Conservation (phyloP, 2,329 filamentous ascomycete species). For the Waltergamsia citrina region DNA sequence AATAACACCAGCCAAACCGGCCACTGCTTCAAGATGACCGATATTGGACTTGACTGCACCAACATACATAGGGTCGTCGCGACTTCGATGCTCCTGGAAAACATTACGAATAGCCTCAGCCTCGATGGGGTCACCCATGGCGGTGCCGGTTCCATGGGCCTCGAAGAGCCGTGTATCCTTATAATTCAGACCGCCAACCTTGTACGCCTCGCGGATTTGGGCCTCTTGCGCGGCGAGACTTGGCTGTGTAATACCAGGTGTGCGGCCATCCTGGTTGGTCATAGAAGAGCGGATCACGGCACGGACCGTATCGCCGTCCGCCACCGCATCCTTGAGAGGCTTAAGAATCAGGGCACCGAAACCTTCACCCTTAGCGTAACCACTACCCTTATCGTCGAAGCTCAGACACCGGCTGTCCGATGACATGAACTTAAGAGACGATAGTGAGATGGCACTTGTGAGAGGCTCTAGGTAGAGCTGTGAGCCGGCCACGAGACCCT, state of each 20-base stretch:
- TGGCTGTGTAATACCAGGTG: constrained; percentile 43
- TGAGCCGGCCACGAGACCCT: too few relatives aligned
- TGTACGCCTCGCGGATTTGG: constrained; percentile 27
- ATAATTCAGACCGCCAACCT: constrained; percentile 14
- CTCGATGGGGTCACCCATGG: constrained; percentile 46
- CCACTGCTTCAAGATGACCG: constrained; percentile 41
- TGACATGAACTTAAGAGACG: too few relatives aligned
- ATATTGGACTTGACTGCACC: constrained; percentile 18
- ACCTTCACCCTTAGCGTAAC: constrained; percentile 54
- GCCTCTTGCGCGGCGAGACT: constrained; percentile 35
- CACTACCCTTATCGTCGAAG: too few relatives aligned
- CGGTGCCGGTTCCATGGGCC: constrained; percentile 47
- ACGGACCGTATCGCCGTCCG: constrained; percentile 43
- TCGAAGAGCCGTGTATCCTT: constrained; percentile 28
- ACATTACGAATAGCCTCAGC: constrained; percentile 35
- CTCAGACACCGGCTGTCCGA: neutral
- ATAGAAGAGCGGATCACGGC: constrained; percentile 37
- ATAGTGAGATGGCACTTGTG: too few relatives aligned
- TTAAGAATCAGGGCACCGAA: constrained; percentile 47
- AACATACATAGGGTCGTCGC: constrained; percentile 14
- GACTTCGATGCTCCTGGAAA: constrained; percentile 26
- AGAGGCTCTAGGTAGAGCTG: too few relatives aligned
- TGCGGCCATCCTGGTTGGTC: constrained; percentile 47
- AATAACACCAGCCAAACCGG: constrained; percentile 40
- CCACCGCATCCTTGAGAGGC: constrained; percentile 41